Evolutionary conservation across 768 basidiomycete genomes (phyloP), one percentile per base, ranked within the genome.

Genomic region (Podaxis rugospora): DNA sequence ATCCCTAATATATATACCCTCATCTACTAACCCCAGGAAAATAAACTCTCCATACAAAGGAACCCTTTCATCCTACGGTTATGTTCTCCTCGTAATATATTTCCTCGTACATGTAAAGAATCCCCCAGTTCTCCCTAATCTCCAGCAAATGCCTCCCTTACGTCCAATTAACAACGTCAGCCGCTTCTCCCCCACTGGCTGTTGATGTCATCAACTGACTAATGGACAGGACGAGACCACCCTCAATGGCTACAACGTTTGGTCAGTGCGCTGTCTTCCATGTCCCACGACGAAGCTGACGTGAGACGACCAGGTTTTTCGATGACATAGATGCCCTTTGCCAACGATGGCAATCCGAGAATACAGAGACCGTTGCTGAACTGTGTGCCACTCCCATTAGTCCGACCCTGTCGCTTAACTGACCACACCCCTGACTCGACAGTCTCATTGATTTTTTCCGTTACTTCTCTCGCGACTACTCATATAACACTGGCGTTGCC

Each of bases 11-110:
- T 58, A 49, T 42, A 21, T 21, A 21, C 65, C 46, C 63, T 32
- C 35, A 25, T 57, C 35, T 49, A 50, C 32, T 57, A n/a, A n/a
- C 51, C 27, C 1, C 67, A 93, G 92, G 75, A 95, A 97, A 86
- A 97, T 99, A 74, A 99, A 99, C 75, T 97, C 95, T 54, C 95
- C 96, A 10, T 99, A 98, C 75, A 87, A 93, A 68, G 96, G 96
- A 63, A 98, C 96, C 1, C 80, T 99, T 56, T 95, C 93, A 58
- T 96, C 95, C 57, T 98, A 99, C 71, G 96, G 96, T 65, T 98
- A 96, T 76, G 95, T 96, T 66, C 83, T 99, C 55, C 89, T 99
- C 74, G 96, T 98, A 72, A 93, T 99, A 68, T 97, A 95, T 78
- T 99, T 94, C 76, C 85, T 98, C 56, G 88, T 95, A 50, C 97